A percentile compares a stretch with the other conserved stretches of the same genome.
These are phyloP conservation scores for barley (Hordeum vulgare) DNA, from an alignment of 176 grass and related monocot genomes.

Conservation along the genomic window DNA sequence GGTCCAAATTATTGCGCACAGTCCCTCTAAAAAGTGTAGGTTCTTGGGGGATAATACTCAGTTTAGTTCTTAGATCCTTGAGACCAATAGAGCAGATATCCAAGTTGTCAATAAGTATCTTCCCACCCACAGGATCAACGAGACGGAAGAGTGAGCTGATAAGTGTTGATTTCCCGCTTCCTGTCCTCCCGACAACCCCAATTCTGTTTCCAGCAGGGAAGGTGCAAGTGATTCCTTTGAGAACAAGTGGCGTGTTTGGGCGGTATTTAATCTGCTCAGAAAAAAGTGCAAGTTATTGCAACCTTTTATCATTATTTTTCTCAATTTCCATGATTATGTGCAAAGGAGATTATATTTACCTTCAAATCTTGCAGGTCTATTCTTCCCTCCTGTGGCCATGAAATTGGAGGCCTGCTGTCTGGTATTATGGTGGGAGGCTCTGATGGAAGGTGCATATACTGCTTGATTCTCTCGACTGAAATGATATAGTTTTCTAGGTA, in stretches of 20 bases:
- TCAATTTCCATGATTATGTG: neutral
- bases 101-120: conserved; percentile 75
- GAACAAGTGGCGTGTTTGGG: conserved; percentile 66
- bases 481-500: conserved; percentile 83
- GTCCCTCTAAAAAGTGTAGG: conserved; percentile 93
- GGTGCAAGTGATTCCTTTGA: conserved; percentile 90
- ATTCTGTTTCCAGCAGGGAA: conserved; percentile 71
- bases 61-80: conserved; percentile 91
- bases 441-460: conserved; percentile 72
- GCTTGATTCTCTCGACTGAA: conserved; percentile 83
- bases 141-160: conserved; percentile 86
- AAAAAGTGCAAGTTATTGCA: neutral
- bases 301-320: conserved; percentile 5
- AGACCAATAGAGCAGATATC: conserved; percentile 83
- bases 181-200: conserved; percentile 86
- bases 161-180: conserved; percentile 91
- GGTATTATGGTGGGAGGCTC: conserved; percentile 68
- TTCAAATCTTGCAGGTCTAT: conserved; percentile 81
- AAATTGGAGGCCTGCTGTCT: conserved; percentile 62
- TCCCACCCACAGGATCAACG: conserved; percentile 65
- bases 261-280: conserved; percentile 77
- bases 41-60: conserved; percentile 96
- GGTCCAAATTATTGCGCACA: conserved; percentile 81
- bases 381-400: conserved; percentile 82
- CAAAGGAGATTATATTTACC: conserved; percentile 39